Base-by-base conservation (phyloP, 345 rosid genomes). In the Bruguiera sexangula region DNA sequence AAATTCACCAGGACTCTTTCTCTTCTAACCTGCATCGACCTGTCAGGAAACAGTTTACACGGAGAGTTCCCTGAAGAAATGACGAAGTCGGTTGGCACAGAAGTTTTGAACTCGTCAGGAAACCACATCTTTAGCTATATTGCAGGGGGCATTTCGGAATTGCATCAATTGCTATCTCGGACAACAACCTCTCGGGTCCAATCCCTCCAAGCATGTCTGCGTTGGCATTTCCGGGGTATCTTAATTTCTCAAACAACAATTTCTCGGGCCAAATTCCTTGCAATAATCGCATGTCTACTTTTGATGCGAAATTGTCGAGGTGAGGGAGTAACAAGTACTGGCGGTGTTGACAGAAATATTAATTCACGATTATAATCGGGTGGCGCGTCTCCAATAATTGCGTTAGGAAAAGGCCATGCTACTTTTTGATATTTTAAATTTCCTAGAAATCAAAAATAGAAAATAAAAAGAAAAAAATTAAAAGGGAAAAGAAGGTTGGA, bases 1-100 rank as follows among this genome's bases (percentile, higher is more conserved):
- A 64, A 39, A 30, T 83, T 69, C 76, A 78, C 82, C 73, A 82
- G 75, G 66, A 82, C 69, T n/a, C 83, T 85, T 67, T 80, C 84
- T 43, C 81, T 83, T 8, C 76, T 85, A 60, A 83, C 71, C 4
- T 64, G 82, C 87, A 76, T 80, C 48, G 84, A 83, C 69, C 80
- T 82, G 13, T 82, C 85, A 0, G 51, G 80, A 57, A 82, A 83
- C 65, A 70, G 75, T 26, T 71, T 86, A 26, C 8, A 22, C 2
- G 89, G 87, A 50, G 80, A 71, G 24, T 65, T 83, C 39, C 87
- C 85, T 2, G 60, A 60, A 43, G 73, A 65, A 53, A 55, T 83
- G 15, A 78, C 82, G 55, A 76, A 80, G 58, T 64, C 83, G 37
- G 37, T 69, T 6, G 82, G 84, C 15, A 54, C 80, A 65, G 31